Conservation (phyloP, 2,329 filamentous ascomycete genomes). For the Orbilia brochopaga region DNA sequence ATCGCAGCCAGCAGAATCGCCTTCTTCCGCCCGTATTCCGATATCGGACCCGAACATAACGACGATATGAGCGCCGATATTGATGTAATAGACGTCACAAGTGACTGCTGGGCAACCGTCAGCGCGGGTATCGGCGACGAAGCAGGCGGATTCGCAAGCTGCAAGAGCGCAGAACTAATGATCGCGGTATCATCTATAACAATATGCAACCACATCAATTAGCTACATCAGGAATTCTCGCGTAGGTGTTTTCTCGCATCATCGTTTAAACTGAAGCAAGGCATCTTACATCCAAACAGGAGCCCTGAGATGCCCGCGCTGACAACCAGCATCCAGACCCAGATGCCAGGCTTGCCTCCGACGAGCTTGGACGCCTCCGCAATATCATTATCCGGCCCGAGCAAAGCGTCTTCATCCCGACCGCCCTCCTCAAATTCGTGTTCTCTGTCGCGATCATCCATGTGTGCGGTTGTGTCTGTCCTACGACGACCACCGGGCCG, state of each 20-base stretch:
- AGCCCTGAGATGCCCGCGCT: slow-evolving; percentile 72
- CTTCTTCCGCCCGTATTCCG: slow-evolving; percentile 67
- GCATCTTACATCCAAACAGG: slow-evolving; percentile 68
- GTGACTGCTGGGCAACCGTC: slow-evolving; percentile 70
- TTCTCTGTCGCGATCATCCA: slow-evolving; percentile 17
- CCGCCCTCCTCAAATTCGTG: slow-evolving; percentile 17
- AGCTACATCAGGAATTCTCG: slow-evolving; percentile 1
- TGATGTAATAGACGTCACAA: slow-evolving; percentile 73
- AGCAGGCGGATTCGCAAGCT: slow-evolving; percentile 67
- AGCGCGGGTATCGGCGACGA: slow-evolving; percentile 60
- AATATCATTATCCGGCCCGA: slow-evolving; percentile 44
- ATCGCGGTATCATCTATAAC: slow-evolving; percentile 69
- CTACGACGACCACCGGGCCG: slow-evolving; percentile 36
- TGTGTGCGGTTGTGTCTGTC: slow-evolving; percentile 29
- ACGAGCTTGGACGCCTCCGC: slow-evolving; percentile 41
- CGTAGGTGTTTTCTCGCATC: too few relatives aligned
- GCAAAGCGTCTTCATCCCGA: slow-evolving; percentile 44
- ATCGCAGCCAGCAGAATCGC: slow-evolving; percentile 70
- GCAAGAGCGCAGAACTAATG: slow-evolving; percentile 72
- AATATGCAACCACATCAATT: slow-evolving; percentile 4
- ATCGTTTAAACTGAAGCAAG: too few relatives aligned
- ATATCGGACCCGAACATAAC: slow-evolving; percentile 69
- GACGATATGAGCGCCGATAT: slow-evolving; percentile 70
- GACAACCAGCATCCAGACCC: slow-evolving; percentile 67
- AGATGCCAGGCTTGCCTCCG: slow-evolving; percentile 42